These are phyloP conservation scores for Phylloporus sp. DNA, from an alignment of 768 basidiomycete genomes.

Conservation along the genomic window DNA sequence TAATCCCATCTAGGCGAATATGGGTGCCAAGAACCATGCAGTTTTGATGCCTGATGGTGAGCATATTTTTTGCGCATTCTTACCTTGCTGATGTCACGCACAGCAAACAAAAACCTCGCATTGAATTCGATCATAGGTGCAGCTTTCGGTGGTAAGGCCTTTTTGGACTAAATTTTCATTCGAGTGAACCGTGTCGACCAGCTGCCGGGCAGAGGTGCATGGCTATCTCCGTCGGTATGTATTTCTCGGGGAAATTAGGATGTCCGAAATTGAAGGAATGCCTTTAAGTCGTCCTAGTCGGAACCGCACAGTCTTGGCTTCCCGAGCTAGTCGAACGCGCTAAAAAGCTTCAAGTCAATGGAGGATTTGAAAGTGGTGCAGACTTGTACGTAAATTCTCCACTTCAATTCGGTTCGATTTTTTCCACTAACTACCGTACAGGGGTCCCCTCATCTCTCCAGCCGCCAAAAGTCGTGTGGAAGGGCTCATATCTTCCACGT, in stretches of 20 bases:
- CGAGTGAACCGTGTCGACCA: slow-evolving; percentile 28
- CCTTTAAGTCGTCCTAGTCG: slow-evolving; percentile 68
- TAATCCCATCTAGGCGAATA: slow-evolving; percentile 45
- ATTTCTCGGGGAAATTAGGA: background rate
- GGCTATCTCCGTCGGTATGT: slow-evolving; percentile 86
- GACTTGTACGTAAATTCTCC: slow-evolving; percentile 55
- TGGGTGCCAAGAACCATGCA: slow-evolving; percentile 98
- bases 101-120: slow-evolving; percentile 88
- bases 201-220: slow-evolving; percentile 98
- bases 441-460: slow-evolving; percentile 79
- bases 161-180: slow-evolving; percentile 16
- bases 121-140: slow-evolving; percentile 91
- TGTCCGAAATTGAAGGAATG: background rate
- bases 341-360: slow-evolving; percentile 71
- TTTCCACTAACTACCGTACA: slow-evolving; percentile 22
- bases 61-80: slow-evolving; percentile 20
- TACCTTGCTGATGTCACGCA: background rate
- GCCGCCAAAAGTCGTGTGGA: slow-evolving; percentile 75
- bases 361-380: slow-evolving; percentile 82
- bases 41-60: slow-evolving; percentile 90
- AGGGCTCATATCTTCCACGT: slow-evolving; percentile 65
- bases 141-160: slow-evolving; percentile 73
- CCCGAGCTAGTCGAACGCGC: slow-evolving; percentile 83
- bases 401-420: background rate
- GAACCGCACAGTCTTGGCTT: slow-evolving; percentile 73